These are phyloP conservation scores for Candida insectorum DNA, from an alignment of 805 yeast species.

Conservation along the genomic window DNA sequence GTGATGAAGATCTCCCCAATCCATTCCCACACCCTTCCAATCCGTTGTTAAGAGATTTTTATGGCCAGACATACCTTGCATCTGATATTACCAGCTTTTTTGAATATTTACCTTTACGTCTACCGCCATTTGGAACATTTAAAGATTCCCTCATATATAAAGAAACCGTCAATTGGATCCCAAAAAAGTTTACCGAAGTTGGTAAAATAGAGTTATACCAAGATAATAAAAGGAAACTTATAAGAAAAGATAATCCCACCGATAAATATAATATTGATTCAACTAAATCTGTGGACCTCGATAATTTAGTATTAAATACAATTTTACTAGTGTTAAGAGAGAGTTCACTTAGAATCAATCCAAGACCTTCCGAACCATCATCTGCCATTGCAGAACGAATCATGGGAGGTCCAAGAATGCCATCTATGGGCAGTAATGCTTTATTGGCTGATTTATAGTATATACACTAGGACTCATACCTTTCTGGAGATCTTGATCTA, in stretches of 20 bases:
- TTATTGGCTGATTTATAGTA: too few species aligned
- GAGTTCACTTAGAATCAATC: constrained; percentile 21
- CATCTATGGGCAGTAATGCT: too few species aligned
- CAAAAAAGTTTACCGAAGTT: constrained; percentile 34
- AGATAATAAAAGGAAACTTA: constrained; percentile 11
- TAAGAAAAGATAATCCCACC: background rate
- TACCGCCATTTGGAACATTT: constrained; percentile 39
- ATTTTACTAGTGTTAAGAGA: constrained; percentile 32
- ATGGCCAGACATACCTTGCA: constrained; percentile 6
- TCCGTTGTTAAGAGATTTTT: constrained; percentile 18
- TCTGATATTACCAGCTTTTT: constrained; percentile 6
- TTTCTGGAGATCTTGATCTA: constrained; percentile 37
- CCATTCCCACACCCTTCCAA: constrained; percentile 29
- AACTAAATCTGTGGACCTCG: constrained; percentile 30
- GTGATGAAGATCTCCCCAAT: constrained; percentile 18
- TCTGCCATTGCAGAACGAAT: too few species aligned
- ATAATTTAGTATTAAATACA: constrained; percentile 29
- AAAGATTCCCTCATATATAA: constrained; percentile 25
- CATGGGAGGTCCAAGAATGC: too few species aligned
- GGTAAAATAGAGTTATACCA: constrained; percentile 37
- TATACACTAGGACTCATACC: constrained; percentile 9
- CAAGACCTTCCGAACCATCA: constrained; percentile 13
- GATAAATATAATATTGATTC: constrained; percentile 17
- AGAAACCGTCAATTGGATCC: constrained; percentile 19
- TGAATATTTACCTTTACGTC: constrained; percentile 23